Base-by-base conservation (phyloP, 495 filamentous ascomycete species). In the Hypoxylon intermedium region DNA sequence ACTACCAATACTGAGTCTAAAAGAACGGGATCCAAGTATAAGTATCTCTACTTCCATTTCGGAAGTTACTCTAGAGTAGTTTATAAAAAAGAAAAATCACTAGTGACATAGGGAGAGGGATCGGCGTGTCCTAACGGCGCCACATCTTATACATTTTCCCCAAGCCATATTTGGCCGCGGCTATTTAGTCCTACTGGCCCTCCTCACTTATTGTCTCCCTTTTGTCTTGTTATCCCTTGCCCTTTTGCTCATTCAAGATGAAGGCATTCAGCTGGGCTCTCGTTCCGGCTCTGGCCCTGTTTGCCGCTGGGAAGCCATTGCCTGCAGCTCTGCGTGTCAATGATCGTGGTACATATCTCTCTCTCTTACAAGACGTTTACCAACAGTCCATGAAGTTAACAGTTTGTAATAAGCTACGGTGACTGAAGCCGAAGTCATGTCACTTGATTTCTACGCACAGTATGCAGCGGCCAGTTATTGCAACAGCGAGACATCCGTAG, bases 401-500 rank as follows among this genome's bases (percentile, higher is more conserved):
- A 45, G 30, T 57, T 46, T 66, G 46, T 31, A 55, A 46, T 26
- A 4, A 67, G 62, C 41, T 1, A 23, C 60, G 1, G 59, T 76
- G 24, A 72, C 79, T 0, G 12, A 66, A 0, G 56, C 58, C 1
- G 69, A 81, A 24, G 67, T 86, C n/a, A 42, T 68, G 18, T 75
- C 81, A 34, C 74, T 93, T 40, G 72, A 78, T 3, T 75, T 91
- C 58, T 89, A 82, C 67, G 82, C 86, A 12, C 83, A 93, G 67
- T 93, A 87, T 70, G 76, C 89, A 1, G 87, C 79, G 0, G 87
- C 89, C 0, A 75, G 85, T 4, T 91, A 90, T 70, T 94, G 90
- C 71, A 76, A 82, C 30, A 75, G 61, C 44, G 77, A 86, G 49
- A 79, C 80, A 37, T 33, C 60, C 5, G 71, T 80, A 5, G 80